These are phyloP conservation scores for Monosporascus sp. DNA, from an alignment of 2,329 filamentous ascomycete species.

Conservation along the genomic window DNA sequence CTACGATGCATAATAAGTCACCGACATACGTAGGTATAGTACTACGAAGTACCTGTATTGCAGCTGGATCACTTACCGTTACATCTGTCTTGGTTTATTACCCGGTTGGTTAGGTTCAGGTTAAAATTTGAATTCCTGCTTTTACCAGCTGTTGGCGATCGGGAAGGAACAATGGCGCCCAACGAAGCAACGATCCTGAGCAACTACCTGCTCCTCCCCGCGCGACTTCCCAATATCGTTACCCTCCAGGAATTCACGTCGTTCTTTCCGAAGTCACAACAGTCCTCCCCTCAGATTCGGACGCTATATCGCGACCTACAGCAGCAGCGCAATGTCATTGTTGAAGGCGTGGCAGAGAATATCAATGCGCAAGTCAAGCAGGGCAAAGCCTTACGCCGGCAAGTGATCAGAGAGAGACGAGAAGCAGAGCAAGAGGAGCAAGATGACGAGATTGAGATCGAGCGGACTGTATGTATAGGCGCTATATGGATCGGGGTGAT, in stretches of 20 bases:
- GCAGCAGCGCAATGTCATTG: conserved; percentile 61
- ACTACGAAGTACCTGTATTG: no score
- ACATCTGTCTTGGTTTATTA: no score
- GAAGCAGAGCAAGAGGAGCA: conserved; percentile 49
- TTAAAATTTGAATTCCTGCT: no score
- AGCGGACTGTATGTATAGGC: conserved; percentile 44
- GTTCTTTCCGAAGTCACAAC: conserved; percentile 66
- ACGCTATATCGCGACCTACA: conserved; percentile 76
- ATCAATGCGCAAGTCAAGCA: conserved; percentile 60
- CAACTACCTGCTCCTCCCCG: conserved; percentile 73
- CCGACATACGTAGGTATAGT: no score
- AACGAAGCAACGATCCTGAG: conserved; percentile 70
- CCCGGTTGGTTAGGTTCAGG: no score
- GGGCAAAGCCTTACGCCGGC: conserved; percentile 52
- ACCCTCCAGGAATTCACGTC: conserved; percentile 70
- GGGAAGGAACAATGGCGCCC: conserved; percentile 53
- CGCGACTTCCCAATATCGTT: conserved; percentile 67
- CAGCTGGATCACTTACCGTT: no score
- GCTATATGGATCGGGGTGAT: background rate
- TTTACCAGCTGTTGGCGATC: no score
- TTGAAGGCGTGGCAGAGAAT: conserved; percentile 61
- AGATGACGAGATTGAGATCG: conserved; percentile 60
- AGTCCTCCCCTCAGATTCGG: conserved; percentile 61
- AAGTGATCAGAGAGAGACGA: conserved; percentile 49
- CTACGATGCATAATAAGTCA: no score